Conservation (phyloP, 2,329 filamentous ascomycete genomes). For the Xylaria arbuscula region DNA sequence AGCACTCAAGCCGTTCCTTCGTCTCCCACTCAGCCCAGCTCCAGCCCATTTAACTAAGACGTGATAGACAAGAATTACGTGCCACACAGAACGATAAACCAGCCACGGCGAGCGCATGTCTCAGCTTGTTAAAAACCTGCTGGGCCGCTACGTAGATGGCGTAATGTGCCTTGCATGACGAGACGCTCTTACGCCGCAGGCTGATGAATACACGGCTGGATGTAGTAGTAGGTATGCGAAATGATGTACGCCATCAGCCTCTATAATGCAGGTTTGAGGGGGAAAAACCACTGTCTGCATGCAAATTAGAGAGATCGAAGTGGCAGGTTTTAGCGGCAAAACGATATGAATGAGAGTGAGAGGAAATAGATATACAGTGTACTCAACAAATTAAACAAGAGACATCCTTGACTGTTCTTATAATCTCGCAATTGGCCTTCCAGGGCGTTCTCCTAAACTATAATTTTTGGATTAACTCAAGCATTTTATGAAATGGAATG, state of each 20-base stretch:
- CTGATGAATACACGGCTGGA: background rate
- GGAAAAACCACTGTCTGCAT: background rate
- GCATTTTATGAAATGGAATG: background rate
- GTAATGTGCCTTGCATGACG: conserved; percentile 13
- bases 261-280: background rate
- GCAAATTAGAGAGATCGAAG: background rate
- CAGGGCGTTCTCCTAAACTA: too few relatives aligned
- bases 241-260: background rate
- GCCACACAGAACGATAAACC: background rate
- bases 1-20: conserved; percentile 1
- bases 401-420: background rate
- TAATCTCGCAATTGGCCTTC: background rate
- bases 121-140: conserved; percentile 2
- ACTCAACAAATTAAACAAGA: background rate
- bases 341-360: too few relatives aligned
- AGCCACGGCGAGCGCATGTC: conserved; percentile 3
- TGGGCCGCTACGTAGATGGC: background rate
- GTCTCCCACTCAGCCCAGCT: conserved; percentile 4
- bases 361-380: too few relatives aligned
- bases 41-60: background rate
- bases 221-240: background rate
- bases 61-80: conserved; percentile 2
- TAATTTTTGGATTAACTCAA: too few relatives aligned
- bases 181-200: background rate
- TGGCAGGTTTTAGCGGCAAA: too few relatives aligned